Evolutionary conservation across 352 stramenopile species (phyloP), one percentile per base, ranked within the genome.

Genomic region (Plasmopara muralis): DNA sequence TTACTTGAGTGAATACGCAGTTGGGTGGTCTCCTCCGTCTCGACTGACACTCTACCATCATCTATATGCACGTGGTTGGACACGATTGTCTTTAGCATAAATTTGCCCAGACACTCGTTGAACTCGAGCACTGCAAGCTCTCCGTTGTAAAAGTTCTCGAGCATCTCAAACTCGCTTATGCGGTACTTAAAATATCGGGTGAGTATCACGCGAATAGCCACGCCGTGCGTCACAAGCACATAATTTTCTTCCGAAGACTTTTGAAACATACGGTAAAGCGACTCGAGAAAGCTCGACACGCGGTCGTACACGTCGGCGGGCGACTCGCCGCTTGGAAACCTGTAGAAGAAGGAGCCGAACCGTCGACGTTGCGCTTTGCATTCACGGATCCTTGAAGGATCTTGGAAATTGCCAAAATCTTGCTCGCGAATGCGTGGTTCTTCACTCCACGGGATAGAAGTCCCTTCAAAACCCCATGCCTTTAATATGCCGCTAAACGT

Each of bases 381-480:
- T 45, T 93, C 75, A 13, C 79, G 75, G 55, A 93, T 91, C 41
- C 87, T 86, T 28, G 76, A 52, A 4, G 80, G 80, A 6, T 93
- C 78, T 44, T 95, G 84, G 60, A 93, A 95, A 49, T 96, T 96
- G 49, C 83, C 86, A 73, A 95, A 96, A 50, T 96, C 83, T 55
- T 96, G 86, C 44, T 96, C 86, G 10, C 83, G 75, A 43, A 96
- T 93, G 9, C 84, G 83, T 7, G 85, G 84, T 49, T 96, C 86
- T 45, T 96, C 84, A 4, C 62, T 71, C 78, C 83, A 87, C 34
- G 80, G 80, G 40, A 91, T 78, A 18, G 71, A 39, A 15, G 70
- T 69, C 20, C 64, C 74, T 20, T 77, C 64, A 33, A 69, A 65
- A 5, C 72, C 77, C 74, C 70, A 91, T 2, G 81, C 73, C 45